phyloP scores from a whole-genome alignment of 2,329 filamentous ascomycete genomes.

The Alternaria viburni region DNA sequence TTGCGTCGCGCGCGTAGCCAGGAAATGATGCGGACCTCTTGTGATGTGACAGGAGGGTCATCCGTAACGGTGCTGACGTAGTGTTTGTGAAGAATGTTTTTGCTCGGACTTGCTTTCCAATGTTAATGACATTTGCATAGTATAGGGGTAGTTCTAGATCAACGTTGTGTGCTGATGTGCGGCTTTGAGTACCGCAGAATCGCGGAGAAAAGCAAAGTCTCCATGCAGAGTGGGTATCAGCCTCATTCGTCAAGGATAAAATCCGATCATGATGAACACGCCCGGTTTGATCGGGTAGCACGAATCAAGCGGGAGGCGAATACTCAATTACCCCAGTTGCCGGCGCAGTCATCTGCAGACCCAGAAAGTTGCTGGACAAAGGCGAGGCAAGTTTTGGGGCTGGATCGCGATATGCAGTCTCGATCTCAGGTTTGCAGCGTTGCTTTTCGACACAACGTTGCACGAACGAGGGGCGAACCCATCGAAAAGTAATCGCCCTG shows the following conservation, averaged over 20 bases:
- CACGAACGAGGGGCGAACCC: slow-evolving; percentile 16
- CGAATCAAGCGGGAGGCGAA: slow-evolving; percentile 12
- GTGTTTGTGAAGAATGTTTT: not conserved
- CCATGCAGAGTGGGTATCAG: slow-evolving; percentile 15
- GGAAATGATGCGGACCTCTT: slow-evolving; percentile 10
- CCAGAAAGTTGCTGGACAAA: not conserved
- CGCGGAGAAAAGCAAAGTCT: slow-evolving; percentile 11
- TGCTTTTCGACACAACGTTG: slow-evolving; percentile 3
- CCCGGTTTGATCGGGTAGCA: slow-evolving; percentile 19
- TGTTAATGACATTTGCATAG: not conserved
- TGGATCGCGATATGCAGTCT: not conserved
- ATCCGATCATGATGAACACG: slow-evolving; percentile 19
- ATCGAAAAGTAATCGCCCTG: not conserved
- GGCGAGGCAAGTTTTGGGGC: not conserved
- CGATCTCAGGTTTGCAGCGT: not conserved
- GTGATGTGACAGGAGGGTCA: slow-evolving; percentile 2
- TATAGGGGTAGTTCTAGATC: not conserved
- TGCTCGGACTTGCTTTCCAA: not conserved
- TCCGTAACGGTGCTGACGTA: slow-evolving; percentile 9
- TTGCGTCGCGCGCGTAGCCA: not conserved
- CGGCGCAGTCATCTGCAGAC: not conserved
- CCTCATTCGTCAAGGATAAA: slow-evolving; percentile 14
- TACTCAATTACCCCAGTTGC: not conserved
- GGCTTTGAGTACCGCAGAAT: slow-evolving; percentile 5
- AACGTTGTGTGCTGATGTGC: slow-evolving; percentile 7